phyloP scores from a whole-genome alignment of 148 eudicot genomes.

The Rhododendron williamsianum region DNA sequence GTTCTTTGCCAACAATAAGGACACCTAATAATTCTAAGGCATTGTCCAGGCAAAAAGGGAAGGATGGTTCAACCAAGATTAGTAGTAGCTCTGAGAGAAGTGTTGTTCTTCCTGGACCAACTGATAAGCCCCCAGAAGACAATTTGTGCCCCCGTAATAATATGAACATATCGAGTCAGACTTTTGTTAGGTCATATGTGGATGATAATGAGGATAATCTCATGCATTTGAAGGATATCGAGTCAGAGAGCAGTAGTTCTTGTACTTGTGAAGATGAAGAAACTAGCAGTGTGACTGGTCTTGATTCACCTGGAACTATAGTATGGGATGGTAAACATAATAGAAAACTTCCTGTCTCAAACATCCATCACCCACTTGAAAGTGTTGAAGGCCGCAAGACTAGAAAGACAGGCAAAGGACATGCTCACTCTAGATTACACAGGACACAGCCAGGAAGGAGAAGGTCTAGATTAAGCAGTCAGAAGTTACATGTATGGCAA shows the following conservation, averaged over 20 bases:
- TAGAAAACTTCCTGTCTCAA: conserved; percentile 48
- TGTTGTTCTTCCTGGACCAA: conserved; percentile 21
- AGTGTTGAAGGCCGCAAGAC: conserved; percentile 49
- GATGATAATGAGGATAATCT: conserved; percentile 48
- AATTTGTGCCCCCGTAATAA: conserved; percentile 19
- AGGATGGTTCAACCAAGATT: conserved; percentile 25
- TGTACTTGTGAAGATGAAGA: conserved; percentile 76
- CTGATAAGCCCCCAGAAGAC: conserved; percentile 22
- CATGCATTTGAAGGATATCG: conserved; percentile 24
- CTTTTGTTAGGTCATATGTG: conserved; percentile 31
- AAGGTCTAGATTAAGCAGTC: conserved; percentile 51
- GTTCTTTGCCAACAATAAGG: conserved; percentile 28
- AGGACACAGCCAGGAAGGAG: conserved; percentile 47
- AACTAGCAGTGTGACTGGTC: conserved; percentile 55
- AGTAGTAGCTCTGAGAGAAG: conserved; percentile 18
- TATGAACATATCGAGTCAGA: conserved; percentile 25
- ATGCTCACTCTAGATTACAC: conserved; percentile 28
- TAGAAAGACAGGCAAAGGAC: conserved; percentile 45
- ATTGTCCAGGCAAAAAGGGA: conserved; percentile 33
- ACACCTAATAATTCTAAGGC: conserved; percentile 27
- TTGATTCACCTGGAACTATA: conserved; percentile 79
- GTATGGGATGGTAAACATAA: conserved; percentile 91
- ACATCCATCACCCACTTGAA: conserved; percentile 93
- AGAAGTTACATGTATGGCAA: conserved; percentile 59
- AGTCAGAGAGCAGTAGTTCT: conserved; percentile 46